Evolutionary conservation across 106 monocot genomes (phyloP), one percentile per base, ranked within the genome.

Genomic region (Agapanthus africanus): DNA sequence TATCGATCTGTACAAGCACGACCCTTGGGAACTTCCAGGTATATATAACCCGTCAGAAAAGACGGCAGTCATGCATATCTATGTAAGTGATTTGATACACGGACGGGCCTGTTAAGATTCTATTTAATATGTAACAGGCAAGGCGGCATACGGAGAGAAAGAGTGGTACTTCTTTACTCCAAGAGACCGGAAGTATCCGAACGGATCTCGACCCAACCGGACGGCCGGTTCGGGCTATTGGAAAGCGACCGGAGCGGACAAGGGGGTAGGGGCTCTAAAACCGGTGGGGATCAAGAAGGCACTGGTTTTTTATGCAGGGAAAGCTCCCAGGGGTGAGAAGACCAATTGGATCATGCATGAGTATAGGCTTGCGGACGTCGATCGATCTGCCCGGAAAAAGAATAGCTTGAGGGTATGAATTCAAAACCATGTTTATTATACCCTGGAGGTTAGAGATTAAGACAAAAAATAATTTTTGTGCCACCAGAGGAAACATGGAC

Each of bases 271-370:
- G 2, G 22, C 44, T 6, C 88, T 85, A 31, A 85, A 77, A 59
- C 75, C 92, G 36, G 40, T 93, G 34, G 92, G 70, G 32, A 85
- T 93, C 21, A 93, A 93, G 84, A 92, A 92, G 68, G 91, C 91
- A 0, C 71, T 92, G 40, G 91, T 92, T 23, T 92, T 92, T 70
- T 93, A 93, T 61, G 56, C 82, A 4, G 92, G 92, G 0, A 93
- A 93, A 74, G 93, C 93, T 1, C 93, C 93, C 19, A 85, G 71
- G 57, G 93, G 93, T 3, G 85, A 81, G 73, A 92, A 92, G 65
- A 88, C 85, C 38, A 92, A 92, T 50, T 92, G 92, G 92, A 92
- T 92, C 70, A 92, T 92, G 88, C 92, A 92, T 76, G 92, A 92
- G 80, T 92, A 92, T 65, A 61, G 92, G 2, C 85, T 92, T 15